Percentiles rank a stretch among this genome's conserved stretches.
Evolutionary conservation across 208 protist species (phyloP).

Genomic region (Leishmania tropica): DNA sequence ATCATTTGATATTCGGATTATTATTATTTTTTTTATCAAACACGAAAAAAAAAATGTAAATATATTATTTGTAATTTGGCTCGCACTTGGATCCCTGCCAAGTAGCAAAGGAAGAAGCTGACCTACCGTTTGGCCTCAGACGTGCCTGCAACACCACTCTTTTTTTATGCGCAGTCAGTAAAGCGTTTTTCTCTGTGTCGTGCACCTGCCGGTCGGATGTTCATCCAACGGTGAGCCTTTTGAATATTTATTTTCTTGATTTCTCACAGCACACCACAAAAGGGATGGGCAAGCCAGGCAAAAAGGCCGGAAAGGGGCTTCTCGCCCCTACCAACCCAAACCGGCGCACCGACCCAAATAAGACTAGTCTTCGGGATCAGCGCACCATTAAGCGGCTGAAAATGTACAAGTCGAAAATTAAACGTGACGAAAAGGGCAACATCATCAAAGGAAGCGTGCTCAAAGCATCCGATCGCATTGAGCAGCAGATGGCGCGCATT

Average conservation of each 20-base stretch:
- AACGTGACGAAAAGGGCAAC: constrained; percentile 91
- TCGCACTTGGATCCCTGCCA: neutral
- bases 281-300: constrained; percentile 90
- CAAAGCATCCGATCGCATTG: constrained; percentile 82
- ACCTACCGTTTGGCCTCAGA: neutral
- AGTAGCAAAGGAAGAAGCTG: neutral
- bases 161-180: neutral
- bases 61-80: neutral
- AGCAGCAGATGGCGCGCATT: constrained; percentile 92
- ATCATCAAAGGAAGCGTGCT: constrained; percentile 92
- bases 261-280: neutral
- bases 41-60: neutral
- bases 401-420: constrained; percentile 91
- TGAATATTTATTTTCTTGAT: constrained; percentile 11
- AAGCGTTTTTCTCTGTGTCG: neutral
- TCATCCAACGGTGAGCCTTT: neutral
- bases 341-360: constrained; percentile 74
- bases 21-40: neutral
- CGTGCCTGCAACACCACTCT: neutral
- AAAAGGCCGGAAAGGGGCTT: constrained; percentile 88
- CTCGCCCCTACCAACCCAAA: constrained; percentile 88
- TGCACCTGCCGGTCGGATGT: neutral
- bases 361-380: constrained; percentile 84
- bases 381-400: constrained; percentile 88
- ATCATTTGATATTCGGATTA: neutral